Conservation (phyloP, 2,329 filamentous ascomycete species). For the Endothia cerciana region DNA sequence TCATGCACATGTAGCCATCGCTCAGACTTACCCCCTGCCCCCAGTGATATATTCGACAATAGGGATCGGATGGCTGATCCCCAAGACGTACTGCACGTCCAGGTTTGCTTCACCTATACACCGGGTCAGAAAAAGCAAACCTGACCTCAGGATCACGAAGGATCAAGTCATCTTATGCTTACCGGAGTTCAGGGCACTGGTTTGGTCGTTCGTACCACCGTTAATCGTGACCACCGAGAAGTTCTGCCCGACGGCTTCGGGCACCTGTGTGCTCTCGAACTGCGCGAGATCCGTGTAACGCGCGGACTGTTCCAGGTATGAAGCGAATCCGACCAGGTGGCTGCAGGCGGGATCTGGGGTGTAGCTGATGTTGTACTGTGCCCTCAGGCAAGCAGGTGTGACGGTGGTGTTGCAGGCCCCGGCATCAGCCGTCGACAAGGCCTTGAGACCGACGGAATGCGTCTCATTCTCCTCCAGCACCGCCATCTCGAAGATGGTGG, state of each 20-base stretch:
- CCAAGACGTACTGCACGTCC: constrained; percentile 34
- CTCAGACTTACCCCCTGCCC: constrained; percentile 27
- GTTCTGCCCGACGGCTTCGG: constrained; percentile 53
- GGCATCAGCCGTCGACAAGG: constrained; percentile 27
- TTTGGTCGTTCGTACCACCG: constrained; percentile 55
- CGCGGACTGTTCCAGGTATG: constrained; percentile 54
- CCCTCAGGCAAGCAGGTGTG: constrained; percentile 52
- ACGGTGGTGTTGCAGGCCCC: constrained; percentile 45
- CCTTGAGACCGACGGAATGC: neutral
- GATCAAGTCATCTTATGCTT: constrained; percentile 13
- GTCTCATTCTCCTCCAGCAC: constrained; percentile 32
- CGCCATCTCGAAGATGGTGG: constrained; percentile 43
- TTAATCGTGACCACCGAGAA: constrained; percentile 62
- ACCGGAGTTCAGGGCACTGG: constrained; percentile 42
- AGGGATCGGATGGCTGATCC: constrained; percentile 31
- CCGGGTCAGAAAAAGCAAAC: constrained; percentile 2
- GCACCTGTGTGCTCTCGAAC: constrained; percentile 56
- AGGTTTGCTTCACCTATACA: constrained; percentile 33
- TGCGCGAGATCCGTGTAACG: constrained; percentile 51
- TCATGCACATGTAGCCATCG: neutral
- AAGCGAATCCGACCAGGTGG: constrained; percentile 44
- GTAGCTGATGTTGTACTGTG: constrained; percentile 52
- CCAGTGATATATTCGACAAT: constrained; percentile 36
- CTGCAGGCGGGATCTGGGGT: constrained; percentile 34
- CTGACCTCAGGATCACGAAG: neutral